These are phyloP conservation scores for Mortierella antarctica DNA, from an alignment of 192 early-diverging fungal genomes.

Conservation along the genomic window DNA sequence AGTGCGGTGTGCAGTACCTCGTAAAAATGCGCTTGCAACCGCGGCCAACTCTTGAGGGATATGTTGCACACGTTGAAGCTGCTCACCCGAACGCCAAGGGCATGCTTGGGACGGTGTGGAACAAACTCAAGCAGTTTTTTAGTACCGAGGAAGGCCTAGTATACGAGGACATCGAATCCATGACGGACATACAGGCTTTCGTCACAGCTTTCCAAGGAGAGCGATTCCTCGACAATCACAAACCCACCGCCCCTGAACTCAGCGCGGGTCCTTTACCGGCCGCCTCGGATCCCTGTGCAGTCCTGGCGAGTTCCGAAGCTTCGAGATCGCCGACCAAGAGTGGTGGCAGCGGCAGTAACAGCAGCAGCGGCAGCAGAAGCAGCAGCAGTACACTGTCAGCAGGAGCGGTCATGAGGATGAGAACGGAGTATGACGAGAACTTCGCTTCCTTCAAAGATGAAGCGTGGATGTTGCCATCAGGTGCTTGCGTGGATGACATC, in stretches of 20 bases:
- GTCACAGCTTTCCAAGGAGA: background rate
- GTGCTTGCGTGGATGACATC: constrained; percentile 2
- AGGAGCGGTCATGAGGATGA: constrained; percentile 1
- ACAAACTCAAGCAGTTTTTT: background rate
- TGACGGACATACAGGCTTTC: background rate
- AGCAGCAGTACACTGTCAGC: constrained; percentile 1
- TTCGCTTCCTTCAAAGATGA: background rate
- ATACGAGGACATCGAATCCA: background rate
- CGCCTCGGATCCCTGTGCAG: background rate
- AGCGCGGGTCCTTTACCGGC: background rate
- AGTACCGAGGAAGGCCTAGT: background rate
- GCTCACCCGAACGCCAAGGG: background rate
- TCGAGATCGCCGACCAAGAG: background rate
- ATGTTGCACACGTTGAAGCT: background rate
- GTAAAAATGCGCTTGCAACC: background rate
- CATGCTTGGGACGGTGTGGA: background rate
- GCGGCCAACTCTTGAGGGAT: background rate
- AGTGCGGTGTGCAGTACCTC: background rate
- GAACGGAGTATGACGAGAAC: background rate
- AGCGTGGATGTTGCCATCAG: background rate
- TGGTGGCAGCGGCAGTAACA: background rate
- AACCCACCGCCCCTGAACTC: background rate
- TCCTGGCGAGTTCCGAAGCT: background rate
- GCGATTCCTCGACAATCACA: background rate
- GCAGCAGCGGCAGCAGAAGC: background rate